Percentiles rank a stretch among this genome's conserved stretches.
Conservation (phyloP, 2,329 filamentous ascomycete genomes). For the Sclerotinia borealis region DNA sequence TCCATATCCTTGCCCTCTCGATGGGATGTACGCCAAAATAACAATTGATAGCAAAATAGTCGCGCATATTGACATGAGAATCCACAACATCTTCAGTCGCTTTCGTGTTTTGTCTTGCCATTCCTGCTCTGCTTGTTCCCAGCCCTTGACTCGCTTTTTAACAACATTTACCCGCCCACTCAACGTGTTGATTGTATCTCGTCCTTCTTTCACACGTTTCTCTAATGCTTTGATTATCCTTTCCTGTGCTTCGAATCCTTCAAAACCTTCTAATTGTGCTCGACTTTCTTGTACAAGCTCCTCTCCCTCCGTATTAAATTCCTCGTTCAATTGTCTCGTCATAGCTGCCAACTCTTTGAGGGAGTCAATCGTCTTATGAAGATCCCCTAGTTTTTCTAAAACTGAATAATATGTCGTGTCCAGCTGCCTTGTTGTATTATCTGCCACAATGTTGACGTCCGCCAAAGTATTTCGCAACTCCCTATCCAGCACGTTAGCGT, state of each 20-base stretch:
- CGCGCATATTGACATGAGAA: slow-evolving; percentile 45
- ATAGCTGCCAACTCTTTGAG: slow-evolving; percentile 61
- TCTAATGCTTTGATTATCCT: slow-evolving; percentile 56
- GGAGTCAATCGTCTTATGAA: slow-evolving; percentile 58
- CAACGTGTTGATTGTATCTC: slow-evolving; percentile 52
- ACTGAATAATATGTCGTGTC: slow-evolving; percentile 71
- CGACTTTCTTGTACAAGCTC: slow-evolving; percentile 55
- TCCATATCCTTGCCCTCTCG: slow-evolving; percentile 9
- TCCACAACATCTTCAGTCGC: slow-evolving; percentile 58
- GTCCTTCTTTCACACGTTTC: slow-evolving; percentile 52
- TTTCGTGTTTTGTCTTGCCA: slow-evolving; percentile 63
- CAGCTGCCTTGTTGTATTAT: slow-evolving; percentile 56
- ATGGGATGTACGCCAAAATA: slow-evolving; percentile 29
- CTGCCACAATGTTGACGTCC: slow-evolving; percentile 54
- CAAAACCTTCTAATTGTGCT: slow-evolving; percentile 47
- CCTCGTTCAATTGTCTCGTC: slow-evolving; percentile 50
- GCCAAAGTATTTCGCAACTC: slow-evolving; percentile 46
- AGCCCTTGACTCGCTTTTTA: slow-evolving; percentile 56
- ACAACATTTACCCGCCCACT: slow-evolving; percentile 60
- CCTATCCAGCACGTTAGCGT: slow-evolving; percentile 32
- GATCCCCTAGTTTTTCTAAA: slow-evolving; percentile 58
- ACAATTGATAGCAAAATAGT: slow-evolving; percentile 41
- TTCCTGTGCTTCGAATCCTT: slow-evolving; percentile 60
- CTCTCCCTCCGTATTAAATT: slow-evolving; percentile 54
- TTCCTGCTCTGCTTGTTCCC: slow-evolving; percentile 60